Conservation (phyloP, 371 early-diverging fungal genomes). For the Rhizopus arrhizus region DNA sequence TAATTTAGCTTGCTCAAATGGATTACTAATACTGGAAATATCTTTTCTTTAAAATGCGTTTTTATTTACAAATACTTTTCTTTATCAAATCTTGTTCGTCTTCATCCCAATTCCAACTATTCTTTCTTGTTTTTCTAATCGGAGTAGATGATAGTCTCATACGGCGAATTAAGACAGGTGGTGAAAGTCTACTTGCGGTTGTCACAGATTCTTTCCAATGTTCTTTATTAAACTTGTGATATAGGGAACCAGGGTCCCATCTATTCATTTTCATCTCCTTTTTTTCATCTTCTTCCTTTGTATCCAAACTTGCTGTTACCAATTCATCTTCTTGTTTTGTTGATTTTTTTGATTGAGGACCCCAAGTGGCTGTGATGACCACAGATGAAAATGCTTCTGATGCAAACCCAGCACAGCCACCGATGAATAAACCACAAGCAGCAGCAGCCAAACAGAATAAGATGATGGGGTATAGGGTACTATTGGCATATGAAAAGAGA, state of each 20-base stretch:
- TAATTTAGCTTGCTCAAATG: background rate
- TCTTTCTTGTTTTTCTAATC: background rate
- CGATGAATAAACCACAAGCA: slow-evolving; percentile 44
- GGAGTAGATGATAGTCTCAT: slow-evolving; percentile 19
- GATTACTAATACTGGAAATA: background rate
- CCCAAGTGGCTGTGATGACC: slow-evolving; percentile 45
- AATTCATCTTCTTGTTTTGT: slow-evolving; percentile 3
- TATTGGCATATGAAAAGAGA: slow-evolving; percentile 8
- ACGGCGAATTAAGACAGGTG: slow-evolving; percentile 20
- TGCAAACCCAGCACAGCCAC: slow-evolving; percentile 54
- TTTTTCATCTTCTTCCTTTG: background rate
- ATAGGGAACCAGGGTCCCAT: no score
- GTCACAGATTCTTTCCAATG: slow-evolving; percentile 21
- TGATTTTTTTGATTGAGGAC: slow-evolving; percentile 14
- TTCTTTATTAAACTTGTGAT: no score
- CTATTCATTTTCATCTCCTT: background rate
- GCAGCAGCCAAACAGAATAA: slow-evolving; percentile 35
- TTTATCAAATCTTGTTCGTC: slow-evolving; percentile 5
- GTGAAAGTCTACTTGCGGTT: background rate
- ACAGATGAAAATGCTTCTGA: slow-evolving; percentile 42
- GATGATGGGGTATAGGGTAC: slow-evolving; percentile 30
- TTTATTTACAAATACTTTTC: no score
- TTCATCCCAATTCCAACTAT: slow-evolving; percentile 29
- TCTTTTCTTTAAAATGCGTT: no score
- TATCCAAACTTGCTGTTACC: no score